These are phyloP conservation scores for Verticillium nonalfalfae DNA, from an alignment of 2,329 filamentous ascomycete genomes.

Conservation along the genomic window DNA sequence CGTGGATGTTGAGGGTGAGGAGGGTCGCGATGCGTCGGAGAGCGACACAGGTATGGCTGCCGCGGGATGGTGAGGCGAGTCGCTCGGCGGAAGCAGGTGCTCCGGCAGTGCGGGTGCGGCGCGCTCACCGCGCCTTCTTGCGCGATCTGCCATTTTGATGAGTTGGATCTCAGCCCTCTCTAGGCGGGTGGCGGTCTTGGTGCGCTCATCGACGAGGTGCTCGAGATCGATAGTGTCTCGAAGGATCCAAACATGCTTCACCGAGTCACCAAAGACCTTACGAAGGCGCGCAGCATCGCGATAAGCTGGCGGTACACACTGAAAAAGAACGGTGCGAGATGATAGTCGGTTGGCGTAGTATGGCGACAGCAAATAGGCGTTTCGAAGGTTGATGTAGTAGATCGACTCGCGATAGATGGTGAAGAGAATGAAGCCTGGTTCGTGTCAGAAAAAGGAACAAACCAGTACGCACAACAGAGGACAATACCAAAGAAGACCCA, in stretches of 20 bases:
- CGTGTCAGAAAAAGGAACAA: neutral
- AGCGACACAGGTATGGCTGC: conserved; percentile 26
- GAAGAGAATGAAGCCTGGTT: conserved; percentile 70
- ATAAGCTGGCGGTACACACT: conserved; percentile 73
- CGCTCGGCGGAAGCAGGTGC: conserved; percentile 14
- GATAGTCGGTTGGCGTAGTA: conserved; percentile 80
- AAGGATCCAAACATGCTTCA: conserved; percentile 79
- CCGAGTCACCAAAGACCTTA: conserved; percentile 70
- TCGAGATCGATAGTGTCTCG: conserved; percentile 70
- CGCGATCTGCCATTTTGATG: conserved; percentile 65
- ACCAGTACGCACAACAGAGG: neutral
- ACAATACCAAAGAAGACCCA: conserved; percentile 66
- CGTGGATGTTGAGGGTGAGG: conserved; percentile 23
- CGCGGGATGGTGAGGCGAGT: neutral
- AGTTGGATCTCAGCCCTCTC: conserved; percentile 79
- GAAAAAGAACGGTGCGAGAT: conserved; percentile 87
- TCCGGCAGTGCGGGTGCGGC: neutral
- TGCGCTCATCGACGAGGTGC: conserved; percentile 69
- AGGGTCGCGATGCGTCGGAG: conserved; percentile 24
- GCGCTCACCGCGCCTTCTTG: conserved; percentile 41
- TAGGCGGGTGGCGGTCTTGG: conserved; percentile 68
- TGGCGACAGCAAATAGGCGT: conserved; percentile 86
- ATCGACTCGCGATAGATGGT: conserved; percentile 85
- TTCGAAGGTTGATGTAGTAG: conserved; percentile 88
- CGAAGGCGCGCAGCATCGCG: conserved; percentile 67